Evolutionary conservation across 805 yeast genomes (phyloP), one percentile per base, ranked within the genome.

Genomic region (Pichia occidentalis): DNA sequence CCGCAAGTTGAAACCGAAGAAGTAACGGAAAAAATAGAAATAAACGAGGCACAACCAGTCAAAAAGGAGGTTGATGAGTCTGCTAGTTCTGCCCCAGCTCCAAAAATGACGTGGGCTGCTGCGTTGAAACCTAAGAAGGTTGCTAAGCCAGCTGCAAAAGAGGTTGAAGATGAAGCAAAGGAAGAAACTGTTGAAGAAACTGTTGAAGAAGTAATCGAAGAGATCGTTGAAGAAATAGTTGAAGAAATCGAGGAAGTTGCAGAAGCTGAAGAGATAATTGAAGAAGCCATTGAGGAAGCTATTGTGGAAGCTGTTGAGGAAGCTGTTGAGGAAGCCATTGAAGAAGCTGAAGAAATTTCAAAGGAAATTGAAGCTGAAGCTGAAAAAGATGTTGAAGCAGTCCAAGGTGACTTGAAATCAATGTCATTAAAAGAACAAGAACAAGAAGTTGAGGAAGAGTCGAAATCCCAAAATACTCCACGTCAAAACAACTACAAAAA

Each of bases 401-500:
- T 21, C 32, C 37, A 26, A 28, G 27, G 48, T 34, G 40, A 24
- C 26, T 37, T 20, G 32, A 43, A 30, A 39, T 45, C 14, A 25
- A 45, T 17, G 37, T 33, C 21, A 17, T 36, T 25, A 10, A 32
- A 31, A 22, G 37, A 37, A 25, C 17, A 36, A 17, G 18, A 27
- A 14, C 30, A 27, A 27, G 18, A 14, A 14, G 30, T 16, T 37
- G 35, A 24, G 18, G 27, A 32, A 30, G 25, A 24, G 25, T 14
- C 26, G 13, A 13, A 24, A 45, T 40, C 31, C 34, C 36, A 42
- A 39, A 18, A 23, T 21, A 26, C 20, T 24, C 30, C 27, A n/a
- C n/a, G n/a, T n/a, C n/a, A n/a, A n/a, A 50, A 43, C 45, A 43
- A 46, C 45, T 34, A 44, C 36, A 44, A 39, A 40, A 42, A 51